These are phyloP conservation scores for Striga asiatica DNA, from an alignment of 257 asterid species.

Conservation along the genomic window DNA sequence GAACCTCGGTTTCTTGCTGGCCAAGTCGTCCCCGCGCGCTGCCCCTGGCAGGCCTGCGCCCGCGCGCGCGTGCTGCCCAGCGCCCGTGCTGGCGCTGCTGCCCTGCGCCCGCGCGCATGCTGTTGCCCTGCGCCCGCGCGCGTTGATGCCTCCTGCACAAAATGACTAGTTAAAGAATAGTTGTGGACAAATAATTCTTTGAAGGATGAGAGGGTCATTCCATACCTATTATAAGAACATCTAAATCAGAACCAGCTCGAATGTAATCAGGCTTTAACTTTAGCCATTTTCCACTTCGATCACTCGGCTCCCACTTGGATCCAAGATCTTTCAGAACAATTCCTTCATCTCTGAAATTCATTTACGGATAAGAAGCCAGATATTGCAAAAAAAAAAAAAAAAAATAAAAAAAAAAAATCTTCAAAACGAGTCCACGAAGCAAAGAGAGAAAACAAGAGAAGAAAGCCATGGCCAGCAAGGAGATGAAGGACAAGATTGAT, in stretches of 20 bases:
- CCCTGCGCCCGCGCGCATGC: too few relatives aligned
- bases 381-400: slow-evolving; percentile 10
- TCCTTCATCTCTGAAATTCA: slow-evolving; percentile 88
- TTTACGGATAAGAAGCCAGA: slow-evolving; percentile 17
- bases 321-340: slow-evolving; percentile 76
- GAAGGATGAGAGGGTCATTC: slow-evolving; percentile 10
- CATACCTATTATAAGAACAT: slow-evolving; percentile 81
- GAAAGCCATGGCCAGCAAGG: too few relatives aligned
- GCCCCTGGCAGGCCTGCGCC: too few relatives aligned
- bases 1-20: too few relatives aligned
- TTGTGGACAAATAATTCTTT: slow-evolving; percentile 8
- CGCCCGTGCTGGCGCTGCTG: too few relatives aligned
- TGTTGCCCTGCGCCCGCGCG: too few relatives aligned
- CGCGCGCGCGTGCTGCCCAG: too few relatives aligned
- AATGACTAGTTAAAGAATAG: slow-evolving; percentile 9
- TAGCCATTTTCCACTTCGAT: slow-evolving; percentile 96
- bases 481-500: too few relatives aligned
- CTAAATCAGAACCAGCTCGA: slow-evolving; percentile 87
- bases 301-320: slow-evolving; percentile 99
- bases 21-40: too few relatives aligned
- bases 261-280: slow-evolving; percentile 92
- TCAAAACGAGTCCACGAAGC: too few relatives aligned
- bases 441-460: too few relatives aligned
- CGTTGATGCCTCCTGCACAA: slow-evolving; percentile 85
- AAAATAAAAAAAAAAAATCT: too few relatives aligned